Evolutionary conservation across 75 land plant species (phyloP).

Genomic region (Pinus taeda): DNA sequence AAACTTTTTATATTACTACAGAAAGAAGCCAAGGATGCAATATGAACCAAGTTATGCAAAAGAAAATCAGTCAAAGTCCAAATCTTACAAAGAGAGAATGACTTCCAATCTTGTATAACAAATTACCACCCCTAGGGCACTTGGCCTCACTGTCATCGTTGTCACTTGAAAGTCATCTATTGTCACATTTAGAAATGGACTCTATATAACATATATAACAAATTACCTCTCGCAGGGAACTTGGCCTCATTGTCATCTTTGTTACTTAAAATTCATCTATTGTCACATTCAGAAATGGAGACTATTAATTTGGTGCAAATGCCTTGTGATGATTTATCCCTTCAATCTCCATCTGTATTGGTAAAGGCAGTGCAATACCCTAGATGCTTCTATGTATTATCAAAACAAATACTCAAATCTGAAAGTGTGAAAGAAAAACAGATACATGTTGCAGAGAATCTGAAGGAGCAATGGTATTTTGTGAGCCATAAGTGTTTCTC

Average conservation of each 20-base stretch:
- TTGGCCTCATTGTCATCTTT: no score
- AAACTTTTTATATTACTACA: not conserved
- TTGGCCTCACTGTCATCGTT: constrained; percentile 78
- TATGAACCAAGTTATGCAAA: not conserved
- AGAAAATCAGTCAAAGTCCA: not conserved
- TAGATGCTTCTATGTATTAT: not conserved
- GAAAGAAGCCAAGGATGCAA: not conserved
- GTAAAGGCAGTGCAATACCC: not conserved
- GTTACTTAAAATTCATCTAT: no score
- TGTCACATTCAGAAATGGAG: no score
- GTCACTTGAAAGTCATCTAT: constrained; percentile 85
- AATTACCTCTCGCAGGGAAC: no score
- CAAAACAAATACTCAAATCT: not conserved
- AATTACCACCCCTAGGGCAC: constrained; percentile 95
- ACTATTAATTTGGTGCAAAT: not conserved
- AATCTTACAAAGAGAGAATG: not conserved
- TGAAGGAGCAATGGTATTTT: not conserved
- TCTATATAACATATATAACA: no score
- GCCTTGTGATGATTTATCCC: not conserved
- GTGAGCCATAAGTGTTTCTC: not conserved
- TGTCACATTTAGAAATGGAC: constrained; percentile 25
- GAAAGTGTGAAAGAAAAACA: not conserved
- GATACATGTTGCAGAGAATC: constrained; percentile 2
- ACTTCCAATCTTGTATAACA: not conserved
- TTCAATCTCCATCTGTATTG: not conserved